A percentile compares a stretch with the other conserved stretches of the same genome.
Conservation (phyloP, 306 rosid genomes). For the Cucurbita argyrosperma region DNA sequence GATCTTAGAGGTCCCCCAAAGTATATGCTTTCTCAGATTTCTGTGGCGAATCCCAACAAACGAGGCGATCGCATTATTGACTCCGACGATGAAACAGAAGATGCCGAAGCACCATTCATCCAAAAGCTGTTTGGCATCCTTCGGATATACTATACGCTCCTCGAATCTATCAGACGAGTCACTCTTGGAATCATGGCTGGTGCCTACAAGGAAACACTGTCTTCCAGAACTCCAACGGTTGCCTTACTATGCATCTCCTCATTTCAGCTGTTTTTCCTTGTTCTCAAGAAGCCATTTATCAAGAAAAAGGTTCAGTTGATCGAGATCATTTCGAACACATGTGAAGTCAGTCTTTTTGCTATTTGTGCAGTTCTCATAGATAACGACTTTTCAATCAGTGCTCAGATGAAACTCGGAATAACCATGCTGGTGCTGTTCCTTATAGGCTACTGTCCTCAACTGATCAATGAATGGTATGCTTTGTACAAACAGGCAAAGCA, state of each 20-base stretch:
- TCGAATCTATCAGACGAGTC: conserved; percentile 51
- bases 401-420: conserved; percentile 33
- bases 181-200: conserved; percentile 56
- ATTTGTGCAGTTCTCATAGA: conserved; percentile 28
- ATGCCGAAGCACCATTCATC: conserved; percentile 83
- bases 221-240: conserved; percentile 29
- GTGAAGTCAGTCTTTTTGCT: conserved; percentile 47
- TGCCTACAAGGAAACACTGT: conserved; percentile 21
- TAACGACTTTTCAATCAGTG: conserved; percentile 24
- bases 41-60: conserved; percentile 25
- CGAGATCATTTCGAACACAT: conserved; percentile 51
- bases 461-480: conserved; percentile 66
- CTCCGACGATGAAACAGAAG: conserved; percentile 88
- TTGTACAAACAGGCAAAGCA: conserved; percentile 42
- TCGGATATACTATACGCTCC: conserved; percentile 63
- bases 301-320: conserved; percentile 79
- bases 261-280: conserved; percentile 68
- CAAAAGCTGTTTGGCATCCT: conserved; percentile 89
- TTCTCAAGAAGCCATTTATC: conserved; percentile 87
- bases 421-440: conserved; percentile 54
- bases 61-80: conserved; percentile 49
- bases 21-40: conserved; percentile 84
- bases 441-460: conserved; percentile 37
- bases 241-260: conserved; percentile 43
- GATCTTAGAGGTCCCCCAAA: conserved; percentile 93